Evolutionary conservation across 345 rosid genomes (phyloP).

Genomic region (Schrenkiella parvula): DNA sequence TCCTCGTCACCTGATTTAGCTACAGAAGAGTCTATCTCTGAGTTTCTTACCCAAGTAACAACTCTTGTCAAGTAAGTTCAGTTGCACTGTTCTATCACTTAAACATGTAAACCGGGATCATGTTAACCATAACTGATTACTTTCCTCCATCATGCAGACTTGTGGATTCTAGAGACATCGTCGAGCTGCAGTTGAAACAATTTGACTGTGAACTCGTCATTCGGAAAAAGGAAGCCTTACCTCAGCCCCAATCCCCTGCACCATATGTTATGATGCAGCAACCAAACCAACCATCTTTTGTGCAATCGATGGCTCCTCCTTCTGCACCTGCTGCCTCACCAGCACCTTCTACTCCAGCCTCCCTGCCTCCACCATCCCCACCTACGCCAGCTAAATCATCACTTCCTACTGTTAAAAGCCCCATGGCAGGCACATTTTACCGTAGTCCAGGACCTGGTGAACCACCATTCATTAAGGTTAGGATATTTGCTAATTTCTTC

Average conservation of each 20-base stretch:
- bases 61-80: slow-evolving; percentile 70
- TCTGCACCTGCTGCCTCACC: slow-evolving; percentile 41
- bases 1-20: slow-evolving; percentile 45
- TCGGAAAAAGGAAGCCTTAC: slow-evolving; percentile 87
- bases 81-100: neutral
- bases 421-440: slow-evolving; percentile 94
- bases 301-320: slow-evolving; percentile 38
- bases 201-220: slow-evolving; percentile 71
- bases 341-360: slow-evolving; percentile 37
- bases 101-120: neutral
- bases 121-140: neutral
- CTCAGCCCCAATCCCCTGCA: slow-evolving; percentile 50
- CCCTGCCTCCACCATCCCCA: slow-evolving; percentile 46
- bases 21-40: slow-evolving; percentile 63
- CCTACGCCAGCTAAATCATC: slow-evolving; percentile 52
- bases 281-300: slow-evolving; percentile 39
- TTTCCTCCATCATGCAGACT: slow-evolving; percentile 48
- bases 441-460: slow-evolving; percentile 74
- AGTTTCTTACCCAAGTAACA: slow-evolving; percentile 72
- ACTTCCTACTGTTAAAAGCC: slow-evolving; percentile 70
- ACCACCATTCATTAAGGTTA: slow-evolving; percentile 79
- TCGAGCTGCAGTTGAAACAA: slow-evolving; percentile 85
- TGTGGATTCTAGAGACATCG: slow-evolving; percentile 85
- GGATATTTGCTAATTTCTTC: neutral
- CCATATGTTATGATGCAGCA: slow-evolving; percentile 54